Evolutionary conservation across 441 rosid genomes (phyloP), one percentile per base, ranked within the genome.

Genomic region (Isatis lusitanica): DNA sequence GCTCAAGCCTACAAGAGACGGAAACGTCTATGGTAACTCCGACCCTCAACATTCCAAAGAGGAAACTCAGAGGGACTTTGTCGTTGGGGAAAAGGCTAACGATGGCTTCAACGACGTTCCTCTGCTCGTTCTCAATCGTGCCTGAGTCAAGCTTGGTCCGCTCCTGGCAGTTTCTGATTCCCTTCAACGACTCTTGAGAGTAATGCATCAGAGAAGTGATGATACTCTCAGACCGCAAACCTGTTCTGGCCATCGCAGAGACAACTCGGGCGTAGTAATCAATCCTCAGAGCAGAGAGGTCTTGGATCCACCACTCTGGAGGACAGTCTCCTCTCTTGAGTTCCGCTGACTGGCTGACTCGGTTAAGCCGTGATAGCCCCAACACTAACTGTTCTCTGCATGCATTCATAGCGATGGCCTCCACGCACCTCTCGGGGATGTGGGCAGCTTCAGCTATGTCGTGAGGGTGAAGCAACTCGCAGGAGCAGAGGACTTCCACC

Each of bases 221-320:
- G 7, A 93, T 83, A 58, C 87, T 90, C 50, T 85, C 86, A 1
- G 84, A 74, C 44, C 86, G 71, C 64, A 93, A 81, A 4, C 96
- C 96, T 13, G 70, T 62, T 68, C 81, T 78, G 63, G 72, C 84
- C 98, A 91, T 87, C 2, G 88, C 87, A 39, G 81, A 57, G 26
- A 91, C 80, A 36, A 88, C 92, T 72, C 85, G 84, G 18, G 77
- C 66, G 59, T 90, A 93, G 64, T 81, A 88, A 18, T 84, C 85
- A 21, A 90, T 85, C 58, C 86, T 74, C 11, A 93, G 76, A 9
- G 66, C 83, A 4, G 90, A 88, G 26, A 93, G 85, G 73, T 91
- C 97, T 78, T 93, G 90, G 7, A 86, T 78, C 98, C 96, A 93
- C 92, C 94, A 86, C 65, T 90, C 92, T 4, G 83, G 75, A 70